Conservation (phyloP, 306 rosid species). For the Phaseolus lunatus region DNA sequence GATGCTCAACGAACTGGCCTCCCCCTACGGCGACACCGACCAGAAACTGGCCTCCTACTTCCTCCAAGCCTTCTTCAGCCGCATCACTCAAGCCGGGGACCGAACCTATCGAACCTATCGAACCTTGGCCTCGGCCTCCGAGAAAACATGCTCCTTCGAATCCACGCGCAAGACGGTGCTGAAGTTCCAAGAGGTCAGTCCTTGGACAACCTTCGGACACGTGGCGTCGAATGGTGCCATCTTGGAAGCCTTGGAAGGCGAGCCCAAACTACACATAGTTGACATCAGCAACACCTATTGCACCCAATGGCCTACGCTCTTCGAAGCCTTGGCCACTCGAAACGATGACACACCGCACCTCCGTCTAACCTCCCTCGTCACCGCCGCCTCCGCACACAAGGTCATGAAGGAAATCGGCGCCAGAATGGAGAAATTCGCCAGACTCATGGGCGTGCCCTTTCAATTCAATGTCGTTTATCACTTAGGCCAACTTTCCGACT, state of each 20-base stretch:
- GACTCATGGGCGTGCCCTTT: constrained; percentile 97
- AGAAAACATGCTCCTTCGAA: constrained; percentile 80
- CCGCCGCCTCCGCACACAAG: constrained; percentile 52
- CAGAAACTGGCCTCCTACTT: constrained; percentile 82
- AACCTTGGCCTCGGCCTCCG: constrained; percentile 67
- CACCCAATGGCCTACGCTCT: constrained; percentile 97
- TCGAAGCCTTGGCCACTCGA: constrained; percentile 86
- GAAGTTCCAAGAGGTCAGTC: constrained; percentile 90
- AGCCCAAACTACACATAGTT: constrained; percentile 73
- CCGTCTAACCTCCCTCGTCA: constrained; percentile 68
- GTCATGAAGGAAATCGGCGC: constrained; percentile 83
- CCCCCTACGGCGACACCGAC: constrained; percentile 88
- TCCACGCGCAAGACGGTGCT: constrained; percentile 75
- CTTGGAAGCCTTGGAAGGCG: constrained; percentile 85
- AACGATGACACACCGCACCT: constrained; percentile 82
- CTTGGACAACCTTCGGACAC: constrained; percentile 95
- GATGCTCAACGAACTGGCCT: constrained; percentile 91
- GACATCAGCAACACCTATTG: constrained; percentile 91
- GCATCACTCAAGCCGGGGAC: constrained; percentile 77
- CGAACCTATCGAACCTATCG: constrained; percentile 75
- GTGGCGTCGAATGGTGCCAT: constrained; percentile 94
- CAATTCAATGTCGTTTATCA: constrained; percentile 78
- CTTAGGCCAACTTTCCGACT: constrained; percentile 67
- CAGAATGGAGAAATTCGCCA: constrained; percentile 88
- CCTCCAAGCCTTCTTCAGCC: constrained; percentile 83